Conservation (phyloP, 108 stramenopile species). For the Skeletonema costatum region DNA sequence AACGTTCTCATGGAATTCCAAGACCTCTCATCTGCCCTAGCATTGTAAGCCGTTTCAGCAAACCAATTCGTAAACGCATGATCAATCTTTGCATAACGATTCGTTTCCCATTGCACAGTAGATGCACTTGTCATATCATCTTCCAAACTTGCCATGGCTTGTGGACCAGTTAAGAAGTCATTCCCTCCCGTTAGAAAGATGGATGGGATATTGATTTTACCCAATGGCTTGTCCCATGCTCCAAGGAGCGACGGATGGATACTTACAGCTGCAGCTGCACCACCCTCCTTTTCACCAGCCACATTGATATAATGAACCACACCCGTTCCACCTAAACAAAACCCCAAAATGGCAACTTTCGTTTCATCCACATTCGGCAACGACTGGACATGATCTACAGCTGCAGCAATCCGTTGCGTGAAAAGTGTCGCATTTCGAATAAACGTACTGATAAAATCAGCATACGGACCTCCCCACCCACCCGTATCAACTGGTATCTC, state of each 20-base stretch:
- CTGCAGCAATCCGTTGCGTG: conserved; percentile 40
- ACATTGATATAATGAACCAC: conserved; percentile 41
- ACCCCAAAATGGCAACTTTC: conserved; percentile 49
- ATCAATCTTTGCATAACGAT: conserved; percentile 47
- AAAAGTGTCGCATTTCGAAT: conserved; percentile 41
- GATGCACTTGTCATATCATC: conserved; percentile 24
- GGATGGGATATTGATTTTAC: not conserved
- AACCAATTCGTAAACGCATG: conserved; percentile 52
- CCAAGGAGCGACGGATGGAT: conserved; percentile 47
- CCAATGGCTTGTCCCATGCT: conserved; percentile 5
- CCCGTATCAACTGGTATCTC: not conserved
- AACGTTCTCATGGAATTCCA: conserved; percentile 43
- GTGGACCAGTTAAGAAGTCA: conserved; percentile 40
- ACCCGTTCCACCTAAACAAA: conserved; percentile 51
- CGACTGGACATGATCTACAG: conserved; percentile 36
- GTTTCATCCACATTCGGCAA: conserved; percentile 28
- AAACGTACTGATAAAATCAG: conserved; percentile 22
- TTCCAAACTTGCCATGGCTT: conserved; percentile 28
- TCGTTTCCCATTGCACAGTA: conserved; percentile 48
- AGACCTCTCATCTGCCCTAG: conserved; percentile 47
- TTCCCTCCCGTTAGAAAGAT: conserved; percentile 26
- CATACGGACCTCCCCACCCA: conserved; percentile 6
- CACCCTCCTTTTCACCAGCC: conserved; percentile 10
- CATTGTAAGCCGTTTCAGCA: conserved; percentile 34
- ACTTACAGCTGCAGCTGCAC: conserved; percentile 29